Base-by-base conservation (phyloP, 2,329 filamentous ascomycete genomes). In the Zymoseptoria brevis region DNA sequence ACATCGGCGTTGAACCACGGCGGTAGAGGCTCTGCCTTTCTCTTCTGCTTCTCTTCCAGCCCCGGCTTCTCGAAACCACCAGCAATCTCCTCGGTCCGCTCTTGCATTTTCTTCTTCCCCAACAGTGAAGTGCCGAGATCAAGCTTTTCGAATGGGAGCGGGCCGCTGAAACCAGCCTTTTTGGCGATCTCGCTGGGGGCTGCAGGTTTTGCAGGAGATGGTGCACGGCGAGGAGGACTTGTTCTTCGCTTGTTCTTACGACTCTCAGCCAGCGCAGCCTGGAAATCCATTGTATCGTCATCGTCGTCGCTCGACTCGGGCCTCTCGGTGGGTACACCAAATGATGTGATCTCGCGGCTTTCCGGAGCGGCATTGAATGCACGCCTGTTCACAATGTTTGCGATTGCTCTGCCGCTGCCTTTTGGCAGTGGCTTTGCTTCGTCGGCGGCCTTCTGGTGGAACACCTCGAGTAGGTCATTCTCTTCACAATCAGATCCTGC, bases 121-220 rank as follows among this genome's bases (percentile, higher is more conserved):
- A 77, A 72, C 9, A 77, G 73, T 41, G 83, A 86, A 55, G 83
- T 86, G 51, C 88, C 85, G 1, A 96, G 80, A 69, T 90, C 81
- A 6, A 87, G 75, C 55, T 81, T 93, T 66, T 96, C 91, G 69
- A 99, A 99, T 0, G 94, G 94, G 4, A 99, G 74, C 0, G 92
- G 90, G 0, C 93, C 93, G 64, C 84, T 83, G 69, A 96, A 88
- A 19, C 67, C 75, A 55, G 83, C 79, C 66, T 81, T 78, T 54
- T 83, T 85, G 8, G 80, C 65, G 19, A 67, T 60, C 13, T 64
- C 60, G 8, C 57, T 63, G 11, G 63, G 56, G 24, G 60, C 54
- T 16, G 55, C 55, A n/a, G 74, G 68, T 2, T 76, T 68, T 19
- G 75, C 71, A 3, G 73, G 69, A 24, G 71, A 64, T 13, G 50